These are phyloP conservation scores for Lignosus rhinocerotis DNA, from an alignment of 1,284 basidiomycete species.

Conservation along the genomic window DNA sequence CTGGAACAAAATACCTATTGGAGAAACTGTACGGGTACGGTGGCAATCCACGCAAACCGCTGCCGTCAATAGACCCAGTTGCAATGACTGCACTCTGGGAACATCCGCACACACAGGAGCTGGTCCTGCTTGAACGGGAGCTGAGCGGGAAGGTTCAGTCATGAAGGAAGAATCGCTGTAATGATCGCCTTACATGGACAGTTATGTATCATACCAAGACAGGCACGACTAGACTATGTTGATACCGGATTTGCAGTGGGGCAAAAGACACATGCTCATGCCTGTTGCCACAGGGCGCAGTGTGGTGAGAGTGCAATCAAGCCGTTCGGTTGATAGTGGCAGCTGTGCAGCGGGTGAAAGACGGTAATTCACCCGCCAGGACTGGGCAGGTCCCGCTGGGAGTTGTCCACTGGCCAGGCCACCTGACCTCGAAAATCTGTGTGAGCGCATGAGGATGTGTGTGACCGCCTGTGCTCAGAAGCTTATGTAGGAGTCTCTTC, in stretches of 20 bases:
- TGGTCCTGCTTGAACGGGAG: slow-evolving; percentile 67
- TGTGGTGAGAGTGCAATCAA: slow-evolving; percentile 8
- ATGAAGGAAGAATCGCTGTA: slow-evolving; percentile 1
- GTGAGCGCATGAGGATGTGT: slow-evolving; percentile 3
- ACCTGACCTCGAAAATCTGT: slow-evolving; percentile 11
- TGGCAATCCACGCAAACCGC: slow-evolving; percentile 72
- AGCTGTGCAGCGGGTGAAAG: slow-evolving; percentile 12
- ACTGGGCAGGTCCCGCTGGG: not conserved
- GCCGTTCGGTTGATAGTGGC: not conserved
- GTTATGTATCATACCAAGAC: slow-evolving; percentile 1
- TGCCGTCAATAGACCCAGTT: slow-evolving; percentile 60
- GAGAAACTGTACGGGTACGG: slow-evolving; percentile 77
- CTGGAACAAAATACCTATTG: slow-evolving; percentile 82
- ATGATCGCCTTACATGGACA: not conserved
- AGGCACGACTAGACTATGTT: not conserved
- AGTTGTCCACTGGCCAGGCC: slow-evolving; percentile 7
- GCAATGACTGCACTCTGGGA: slow-evolving; percentile 64
- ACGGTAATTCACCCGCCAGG: not conserved
- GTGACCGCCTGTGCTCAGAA: slow-evolving; percentile 2
- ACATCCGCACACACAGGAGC: slow-evolving; percentile 66
- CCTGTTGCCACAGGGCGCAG: not conserved
- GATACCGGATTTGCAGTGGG: not conserved
- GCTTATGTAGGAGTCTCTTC: slow-evolving; percentile 9
- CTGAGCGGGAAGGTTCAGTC: slow-evolving; percentile 43
- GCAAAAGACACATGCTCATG: not conserved